Base-by-base conservation (phyloP, 2,329 filamentous ascomycete species). In the Westerdykella sp. region DNA sequence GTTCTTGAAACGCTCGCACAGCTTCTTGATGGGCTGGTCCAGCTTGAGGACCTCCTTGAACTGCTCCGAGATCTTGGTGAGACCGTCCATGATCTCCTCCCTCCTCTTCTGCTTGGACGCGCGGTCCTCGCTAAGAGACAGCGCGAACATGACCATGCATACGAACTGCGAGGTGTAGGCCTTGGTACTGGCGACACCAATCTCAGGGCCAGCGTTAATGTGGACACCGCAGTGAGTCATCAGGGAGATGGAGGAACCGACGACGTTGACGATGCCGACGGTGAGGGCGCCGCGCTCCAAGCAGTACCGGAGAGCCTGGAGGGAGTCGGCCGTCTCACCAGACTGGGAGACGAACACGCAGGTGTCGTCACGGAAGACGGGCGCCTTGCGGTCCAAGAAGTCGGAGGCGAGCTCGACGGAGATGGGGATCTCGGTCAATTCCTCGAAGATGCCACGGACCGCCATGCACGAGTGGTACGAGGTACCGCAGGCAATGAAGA, bases 391-490 rank as follows among this genome's bases (percentile, higher is more conserved):
- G 69, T 98, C 93, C 46, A 98, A 80, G 80, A 98, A 98, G 71
- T 98, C 93, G 35, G 93, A 98, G 38, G 93, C 93, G 64, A 98
- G 75, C 73, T 98, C 93, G 39, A 98, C 93, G 5, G 91, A 80
- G 62, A 98, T 98, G 25, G 93, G 93, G 56, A 98, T 97, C 72
- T 98, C 93, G 18, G 91, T 93, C 55, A 98, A 77, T 74, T 98
- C 93, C 72, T 98, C 93, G 63, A 98, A 98, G 49, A 93, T 82
- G 73, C 93, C 93, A 67, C 93, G 89, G 43, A 98, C 93, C 58
- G 93, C 93, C 93, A 98, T 98, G 76, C 93, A 98, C 55, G 90
- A 97, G 78, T 98, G 93, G 73, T 89, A 98, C 55, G 87, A 95
- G 43, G 93, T 98, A 73, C 93, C 93, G 71, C 93, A 98, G 57